Evolutionary conservation across 495 filamentous ascomycete genomes (phyloP).

Genomic region (Aspergillus bridgeri): DNA sequence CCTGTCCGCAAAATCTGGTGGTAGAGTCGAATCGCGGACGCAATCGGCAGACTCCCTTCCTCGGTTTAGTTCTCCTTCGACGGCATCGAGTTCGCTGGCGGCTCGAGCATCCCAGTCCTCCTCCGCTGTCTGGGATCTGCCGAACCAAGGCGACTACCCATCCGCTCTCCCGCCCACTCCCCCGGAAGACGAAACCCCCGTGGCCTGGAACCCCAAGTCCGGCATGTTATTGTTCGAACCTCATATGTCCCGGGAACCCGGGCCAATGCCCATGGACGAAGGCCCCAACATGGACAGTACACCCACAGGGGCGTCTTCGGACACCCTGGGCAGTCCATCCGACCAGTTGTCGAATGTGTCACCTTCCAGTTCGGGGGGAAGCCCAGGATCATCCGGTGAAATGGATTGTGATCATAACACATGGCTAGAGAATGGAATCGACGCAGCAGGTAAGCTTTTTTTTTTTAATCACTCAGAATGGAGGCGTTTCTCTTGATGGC

Average conservation of each 20-base stretch:
- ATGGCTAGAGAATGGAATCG: slow-evolving; percentile 45
- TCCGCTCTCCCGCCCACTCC: slow-evolving; percentile 39
- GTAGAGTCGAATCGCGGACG: slow-evolving; percentile 29
- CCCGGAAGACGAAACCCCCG: slow-evolving; percentile 42
- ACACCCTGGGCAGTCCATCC: slow-evolving; percentile 32
- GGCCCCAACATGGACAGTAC: slow-evolving; percentile 33
- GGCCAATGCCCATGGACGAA: slow-evolving; percentile 36
- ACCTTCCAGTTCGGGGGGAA: slow-evolving; percentile 37
- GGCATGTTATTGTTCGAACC: slow-evolving; percentile 35
- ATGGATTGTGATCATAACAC: slow-evolving; percentile 40
- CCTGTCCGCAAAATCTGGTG: slow-evolving; percentile 23
- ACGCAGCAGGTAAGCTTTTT: slow-evolving; percentile 37
- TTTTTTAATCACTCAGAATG: not conserved
- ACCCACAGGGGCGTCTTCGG: slow-evolving; percentile 24
- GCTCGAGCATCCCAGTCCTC: slow-evolving; percentile 22
- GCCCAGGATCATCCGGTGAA: slow-evolving; percentile 35
- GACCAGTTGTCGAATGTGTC: slow-evolving; percentile 33
- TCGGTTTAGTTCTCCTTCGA: slow-evolving; percentile 33
- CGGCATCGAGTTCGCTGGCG: slow-evolving; percentile 36
- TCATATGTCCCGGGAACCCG: slow-evolving; percentile 26
- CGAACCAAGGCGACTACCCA: slow-evolving; percentile 34
- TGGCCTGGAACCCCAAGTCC: slow-evolving; percentile 38
- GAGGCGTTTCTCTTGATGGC: slow-evolving; percentile 7
- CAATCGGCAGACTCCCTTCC: slow-evolving; percentile 39
- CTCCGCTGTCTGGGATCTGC: slow-evolving; percentile 29